Base-by-base conservation (phyloP, 148 eudicot genomes). In the Silene uniflora region DNA sequence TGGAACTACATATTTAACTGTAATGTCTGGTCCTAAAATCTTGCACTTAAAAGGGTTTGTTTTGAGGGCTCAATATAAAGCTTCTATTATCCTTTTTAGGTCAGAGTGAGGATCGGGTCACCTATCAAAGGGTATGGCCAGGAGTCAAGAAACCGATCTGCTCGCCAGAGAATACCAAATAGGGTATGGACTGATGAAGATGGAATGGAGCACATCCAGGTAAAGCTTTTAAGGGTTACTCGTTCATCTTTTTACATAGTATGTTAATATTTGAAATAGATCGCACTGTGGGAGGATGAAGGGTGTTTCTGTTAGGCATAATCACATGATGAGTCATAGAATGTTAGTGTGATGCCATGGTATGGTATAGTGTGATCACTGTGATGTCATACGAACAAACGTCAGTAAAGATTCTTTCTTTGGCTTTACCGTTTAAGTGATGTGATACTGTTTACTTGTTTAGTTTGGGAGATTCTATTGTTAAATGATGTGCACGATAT, bases 111-210 rank as follows among this genome's bases (percentile, higher is more conserved):
- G 71, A 88, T 93, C 78, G 98, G 98, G 56, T 85, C 92, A 46
- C 98, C 98, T 35, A 79, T 93, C 59, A 91, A 87, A 27, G 98
- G 98, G 42, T 93, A 91, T 76, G 98, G 98, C 60, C 93, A 91
- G 82, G 98, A 93, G 78, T 84, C 87, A 64, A 87, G 93, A 81
- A 93, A 91, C 73, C 93, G 98, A 47, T 90, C 95, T 83, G 97
- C 98, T 77, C 92, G 97, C 72, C 97, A 91, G 74, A 87, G 87
- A 62, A 83, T 93, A 55, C 91, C 97, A 18, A 75, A 87, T 78
- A 91, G 85, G 81, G 74, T 66, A 32, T 93, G 98, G 93, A 87
- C 84, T 11, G 98, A 93, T 71, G 92, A 91, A 83, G 94, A 89
- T 61, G 97, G 97, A 0, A 87, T 87, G 42, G 98, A 93, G 85